These are phyloP conservation scores for Amaranthus palmeri DNA, from an alignment of 148 eudicot species.

Conservation along the genomic window DNA sequence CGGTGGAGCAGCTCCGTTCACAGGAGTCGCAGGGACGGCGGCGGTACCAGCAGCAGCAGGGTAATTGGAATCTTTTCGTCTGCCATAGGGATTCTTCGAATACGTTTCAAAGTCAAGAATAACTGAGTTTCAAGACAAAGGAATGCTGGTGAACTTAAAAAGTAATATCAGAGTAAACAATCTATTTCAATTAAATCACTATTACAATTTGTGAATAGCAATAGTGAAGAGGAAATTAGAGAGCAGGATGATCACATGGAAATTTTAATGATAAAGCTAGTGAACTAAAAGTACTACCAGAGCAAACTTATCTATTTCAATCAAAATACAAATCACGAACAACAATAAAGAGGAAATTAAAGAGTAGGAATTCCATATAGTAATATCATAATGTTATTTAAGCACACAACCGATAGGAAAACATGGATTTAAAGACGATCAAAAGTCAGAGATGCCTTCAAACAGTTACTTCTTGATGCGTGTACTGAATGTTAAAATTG, in stretches of 20 bases:
- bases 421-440: background rate
- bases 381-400: background rate
- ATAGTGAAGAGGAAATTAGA: background rate
- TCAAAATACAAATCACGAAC: too few species aligned
- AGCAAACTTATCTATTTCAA: background rate
- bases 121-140: background rate
- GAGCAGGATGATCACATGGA: background rate
- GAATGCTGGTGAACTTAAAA: background rate
- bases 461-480: background rate
- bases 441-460: background rate
- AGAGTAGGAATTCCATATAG: background rate
- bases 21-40: slow-evolving; percentile 18
- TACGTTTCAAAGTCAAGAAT: slow-evolving; percentile 63
- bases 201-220: background rate
- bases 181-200: background rate
- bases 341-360: background rate
- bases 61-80: slow-evolving; percentile 64
- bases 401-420: background rate
- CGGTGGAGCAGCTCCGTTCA: slow-evolving; percentile 60
- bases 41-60: slow-evolving; percentile 34
- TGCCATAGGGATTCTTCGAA: slow-evolving; percentile 97
- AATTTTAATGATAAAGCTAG: background rate
- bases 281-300: background rate
- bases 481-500: background rate
- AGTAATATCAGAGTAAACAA: background rate